Conservation (phyloP, 345 rosid species). For the Draba incana region DNA sequence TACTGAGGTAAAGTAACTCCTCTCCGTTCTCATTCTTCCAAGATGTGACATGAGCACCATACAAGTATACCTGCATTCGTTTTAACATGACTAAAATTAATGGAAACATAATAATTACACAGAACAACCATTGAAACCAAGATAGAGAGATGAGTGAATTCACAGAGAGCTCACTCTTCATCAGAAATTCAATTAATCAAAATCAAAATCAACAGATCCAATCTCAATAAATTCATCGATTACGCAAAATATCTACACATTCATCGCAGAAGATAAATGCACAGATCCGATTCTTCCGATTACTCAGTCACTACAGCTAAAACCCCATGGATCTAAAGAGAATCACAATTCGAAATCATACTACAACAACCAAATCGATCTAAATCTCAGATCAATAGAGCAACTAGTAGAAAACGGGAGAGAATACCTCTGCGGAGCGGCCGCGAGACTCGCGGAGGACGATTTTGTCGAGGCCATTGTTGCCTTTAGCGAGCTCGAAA, state of each 20-base stretch:
- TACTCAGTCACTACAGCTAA: conserved; percentile 19
- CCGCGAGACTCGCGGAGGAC: conserved; percentile 75
- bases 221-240: conserved; percentile 5
- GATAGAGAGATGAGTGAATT: not conserved
- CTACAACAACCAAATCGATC: conserved; percentile 3
- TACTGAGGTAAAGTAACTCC: conserved; percentile 79
- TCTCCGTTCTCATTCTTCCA: conserved; percentile 94
- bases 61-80: conserved; percentile 69
- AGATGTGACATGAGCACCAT: conserved; percentile 91
- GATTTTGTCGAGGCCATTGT: conserved; percentile 77
- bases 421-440: conserved; percentile 71
- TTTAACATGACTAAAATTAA: not conserved
- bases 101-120: not conserved
- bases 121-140: conserved; percentile 8
- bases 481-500: conserved; percentile 60
- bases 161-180: conserved; percentile 19
- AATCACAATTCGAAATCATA: conserved; percentile 26
- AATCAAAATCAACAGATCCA: conserved; percentile 18
- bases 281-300: conserved; percentile 20
- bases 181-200: not conserved
- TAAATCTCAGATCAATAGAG: conserved; percentile 14
- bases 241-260: conserved; percentile 13
- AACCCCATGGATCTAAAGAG: conserved; percentile 29
- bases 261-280: not conserved
- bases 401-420: not conserved